Conservation (phyloP, 345 rosid species). For the Citrus mangshanensis region DNA sequence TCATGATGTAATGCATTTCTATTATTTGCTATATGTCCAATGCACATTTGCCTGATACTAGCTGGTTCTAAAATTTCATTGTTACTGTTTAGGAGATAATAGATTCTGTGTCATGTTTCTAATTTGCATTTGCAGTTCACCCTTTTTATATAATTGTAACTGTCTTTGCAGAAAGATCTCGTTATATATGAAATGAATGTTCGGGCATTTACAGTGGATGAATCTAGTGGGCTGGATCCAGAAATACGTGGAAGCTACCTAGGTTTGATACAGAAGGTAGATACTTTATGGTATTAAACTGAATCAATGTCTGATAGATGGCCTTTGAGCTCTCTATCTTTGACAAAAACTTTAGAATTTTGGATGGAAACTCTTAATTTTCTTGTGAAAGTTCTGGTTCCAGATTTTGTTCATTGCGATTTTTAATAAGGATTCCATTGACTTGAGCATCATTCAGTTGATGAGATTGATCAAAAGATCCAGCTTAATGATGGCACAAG, state of each 20-base stretch:
- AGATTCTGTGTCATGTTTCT: conserved; percentile 4
- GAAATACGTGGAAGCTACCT: conserved; percentile 69
- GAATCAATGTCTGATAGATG: not conserved
- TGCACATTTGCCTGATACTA: not conserved
- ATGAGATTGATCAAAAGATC: not conserved
- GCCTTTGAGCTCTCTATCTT: not conserved
- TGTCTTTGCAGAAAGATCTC: conserved; percentile 77
- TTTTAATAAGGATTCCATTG: not conserved
- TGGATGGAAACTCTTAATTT: not conserved
- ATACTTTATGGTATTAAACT: conserved; percentile 1
- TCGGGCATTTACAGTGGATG: conserved; percentile 89
- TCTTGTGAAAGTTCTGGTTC: not conserved
- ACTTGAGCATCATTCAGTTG: not conserved
- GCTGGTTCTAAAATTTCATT: not conserved
- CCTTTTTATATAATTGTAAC: not conserved
- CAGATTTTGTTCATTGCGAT: not conserved
- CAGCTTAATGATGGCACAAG: not conserved
- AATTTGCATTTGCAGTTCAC: conserved; percentile 16
- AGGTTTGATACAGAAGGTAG: conserved; percentile 85
- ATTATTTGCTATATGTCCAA: not conserved
- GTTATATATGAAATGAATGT: conserved; percentile 94
- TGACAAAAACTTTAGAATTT: not conserved
- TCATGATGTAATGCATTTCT: not conserved
- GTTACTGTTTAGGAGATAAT: not conserved
- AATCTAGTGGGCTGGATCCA: conserved; percentile 78